Conservation (phyloP, 306 rosid genomes). For the Senna siamea region DNA sequence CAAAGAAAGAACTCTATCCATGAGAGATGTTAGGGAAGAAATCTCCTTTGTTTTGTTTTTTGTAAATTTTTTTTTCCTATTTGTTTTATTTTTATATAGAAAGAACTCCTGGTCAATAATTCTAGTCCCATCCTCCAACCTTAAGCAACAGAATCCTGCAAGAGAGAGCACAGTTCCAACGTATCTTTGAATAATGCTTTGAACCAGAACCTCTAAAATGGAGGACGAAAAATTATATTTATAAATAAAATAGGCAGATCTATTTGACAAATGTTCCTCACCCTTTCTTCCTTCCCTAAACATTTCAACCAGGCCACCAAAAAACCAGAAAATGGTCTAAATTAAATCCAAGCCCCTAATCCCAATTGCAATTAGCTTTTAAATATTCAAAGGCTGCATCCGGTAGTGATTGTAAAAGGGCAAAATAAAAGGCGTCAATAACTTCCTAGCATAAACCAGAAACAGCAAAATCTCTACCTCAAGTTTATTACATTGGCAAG, state of each 20-base stretch:
- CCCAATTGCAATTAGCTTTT: not conserved
- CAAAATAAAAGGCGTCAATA: not conserved
- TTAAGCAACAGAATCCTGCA: not conserved
- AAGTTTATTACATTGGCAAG: slow-evolving; percentile 85
- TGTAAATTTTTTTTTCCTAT: too few species aligned
- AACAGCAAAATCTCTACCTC: slow-evolving; percentile 60
- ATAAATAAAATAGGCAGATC: not conserved
- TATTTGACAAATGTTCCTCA: not conserved
- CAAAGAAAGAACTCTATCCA: too few species aligned
- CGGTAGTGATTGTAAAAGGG: not conserved
- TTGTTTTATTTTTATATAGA: not conserved
- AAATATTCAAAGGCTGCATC: slow-evolving; percentile 12
- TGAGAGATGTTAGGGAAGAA: not conserved
- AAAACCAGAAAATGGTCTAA: not conserved
- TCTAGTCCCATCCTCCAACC: not conserved
- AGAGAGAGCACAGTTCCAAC: too few species aligned
- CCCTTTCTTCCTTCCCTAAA: slow-evolving; percentile 12
- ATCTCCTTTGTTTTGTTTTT: not conserved
- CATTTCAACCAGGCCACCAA: too few species aligned
- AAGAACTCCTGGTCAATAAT: not conserved
- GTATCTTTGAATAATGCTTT: not conserved
- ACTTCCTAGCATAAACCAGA: slow-evolving; percentile 28
- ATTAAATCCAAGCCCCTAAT: not conserved
- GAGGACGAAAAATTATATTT: not conserved
- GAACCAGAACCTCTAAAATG: slow-evolving; percentile 1